Conservation (phyloP, 2,329 filamentous ascomycete species). For the Tothia fuscella region DNA sequence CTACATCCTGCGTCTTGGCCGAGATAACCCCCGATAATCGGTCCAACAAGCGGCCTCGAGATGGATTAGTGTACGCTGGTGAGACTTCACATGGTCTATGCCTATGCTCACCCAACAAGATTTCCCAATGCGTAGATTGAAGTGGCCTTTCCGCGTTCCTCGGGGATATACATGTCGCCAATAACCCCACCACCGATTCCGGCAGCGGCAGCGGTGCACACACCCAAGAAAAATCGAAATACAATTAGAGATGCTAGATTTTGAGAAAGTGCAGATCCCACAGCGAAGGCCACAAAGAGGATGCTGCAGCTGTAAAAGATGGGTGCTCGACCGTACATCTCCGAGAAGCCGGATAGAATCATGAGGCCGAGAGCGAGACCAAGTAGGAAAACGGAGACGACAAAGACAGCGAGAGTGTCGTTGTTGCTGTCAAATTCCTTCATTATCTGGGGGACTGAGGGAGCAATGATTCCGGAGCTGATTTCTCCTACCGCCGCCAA, state of each 20-base stretch:
- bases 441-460: slow-evolving; percentile 20
- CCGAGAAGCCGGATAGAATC: slow-evolving; percentile 6
- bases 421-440: slow-evolving; percentile 20
- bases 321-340: slow-evolving; percentile 4
- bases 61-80: too few relatives aligned
- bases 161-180: slow-evolving; percentile 23
- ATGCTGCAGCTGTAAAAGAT: slow-evolving; percentile 28
- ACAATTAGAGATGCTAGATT: slow-evolving; percentile 41
- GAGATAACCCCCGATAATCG: too few relatives aligned
- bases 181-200: slow-evolving; percentile 28
- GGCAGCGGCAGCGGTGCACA: slow-evolving; percentile 15
- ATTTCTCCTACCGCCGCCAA: not conserved
- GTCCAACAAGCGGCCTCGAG: too few relatives aligned
- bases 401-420: slow-evolving; percentile 23
- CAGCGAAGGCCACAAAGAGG: slow-evolving; percentile 49
- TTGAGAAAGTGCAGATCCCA: slow-evolving; percentile 52
- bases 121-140: slow-evolving; percentile 25
- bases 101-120: too few relatives aligned
- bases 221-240: slow-evolving; percentile 43
- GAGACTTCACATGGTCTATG: too few relatives aligned
- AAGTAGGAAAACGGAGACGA: slow-evolving; percentile 27
- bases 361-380: slow-evolving; percentile 26
- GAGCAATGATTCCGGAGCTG: slow-evolving; percentile 27
- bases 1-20: too few relatives aligned
- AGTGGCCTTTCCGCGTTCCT: slow-evolving; percentile 27